These are phyloP conservation scores for Lepidium sativum DNA, from an alignment of 345 rosid genomes.

Conservation along the genomic window DNA sequence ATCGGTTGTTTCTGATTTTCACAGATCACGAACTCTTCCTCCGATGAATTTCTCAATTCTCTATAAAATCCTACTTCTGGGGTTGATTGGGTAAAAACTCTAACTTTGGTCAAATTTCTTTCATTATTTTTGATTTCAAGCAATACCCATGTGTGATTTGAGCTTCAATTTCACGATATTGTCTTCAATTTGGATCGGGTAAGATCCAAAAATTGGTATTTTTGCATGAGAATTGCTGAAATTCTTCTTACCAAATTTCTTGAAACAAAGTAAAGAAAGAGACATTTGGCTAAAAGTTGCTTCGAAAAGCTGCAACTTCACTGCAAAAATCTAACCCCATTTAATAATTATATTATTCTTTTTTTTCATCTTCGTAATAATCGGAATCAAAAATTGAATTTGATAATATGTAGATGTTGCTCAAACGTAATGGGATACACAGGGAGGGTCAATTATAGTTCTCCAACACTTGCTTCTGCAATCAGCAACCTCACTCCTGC, in stretches of 20 bases:
- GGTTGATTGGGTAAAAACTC: conserved; percentile 60
- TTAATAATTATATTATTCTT: not conserved
- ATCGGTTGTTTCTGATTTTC: conserved; percentile 3
- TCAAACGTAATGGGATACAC: conserved; percentile 81
- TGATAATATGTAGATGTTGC: conserved; percentile 42
- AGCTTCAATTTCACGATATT: not conserved
- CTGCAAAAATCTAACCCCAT: not conserved
- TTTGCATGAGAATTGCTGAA: not conserved
- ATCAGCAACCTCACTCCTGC: conserved; percentile 96
- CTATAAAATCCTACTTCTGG: conserved; percentile 64
- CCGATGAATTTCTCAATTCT: conserved; percentile 55
- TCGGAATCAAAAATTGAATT: not conserved
- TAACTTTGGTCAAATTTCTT: not conserved
- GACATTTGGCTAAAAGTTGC: conserved; percentile 14
- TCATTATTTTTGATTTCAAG: not conserved
- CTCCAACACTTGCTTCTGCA: conserved; percentile 93
- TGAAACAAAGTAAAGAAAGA: not conserved
- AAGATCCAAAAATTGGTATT: not conserved
- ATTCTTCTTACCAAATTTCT: not conserved
- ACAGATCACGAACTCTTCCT: conserved; percentile 75
- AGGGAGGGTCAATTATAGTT: conserved; percentile 75
- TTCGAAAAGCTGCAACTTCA: conserved; percentile 23
- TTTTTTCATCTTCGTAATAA: not conserved
- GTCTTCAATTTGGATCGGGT: not conserved
- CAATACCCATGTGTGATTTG: not conserved